phyloP scores from a whole-genome alignment of 768 basidiomycete genomes.

The Daedaleopsis nitida region DNA sequence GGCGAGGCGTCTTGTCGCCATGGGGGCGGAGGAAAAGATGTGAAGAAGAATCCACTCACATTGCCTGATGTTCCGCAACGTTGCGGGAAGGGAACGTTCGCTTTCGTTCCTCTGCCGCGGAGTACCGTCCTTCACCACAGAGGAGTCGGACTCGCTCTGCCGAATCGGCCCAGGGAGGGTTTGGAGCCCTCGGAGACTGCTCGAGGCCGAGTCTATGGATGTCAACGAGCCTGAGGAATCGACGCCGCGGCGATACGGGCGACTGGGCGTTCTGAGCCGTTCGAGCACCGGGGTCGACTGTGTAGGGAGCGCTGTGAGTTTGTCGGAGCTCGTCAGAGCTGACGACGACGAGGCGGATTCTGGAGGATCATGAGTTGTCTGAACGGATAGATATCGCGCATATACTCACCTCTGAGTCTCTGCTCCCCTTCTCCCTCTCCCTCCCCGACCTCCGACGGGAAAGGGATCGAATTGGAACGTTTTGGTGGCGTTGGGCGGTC shows the following conservation, averaged over 20 bases:
- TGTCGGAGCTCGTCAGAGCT: slow-evolving; percentile 46
- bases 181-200: slow-evolving; percentile 21
- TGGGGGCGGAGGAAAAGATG: background rate
- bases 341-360: slow-evolving; percentile 32
- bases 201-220: slow-evolving; percentile 34
- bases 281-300: slow-evolving; percentile 36
- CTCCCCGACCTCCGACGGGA: slow-evolving; percentile 10
- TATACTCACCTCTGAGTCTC: slow-evolving; percentile 7
- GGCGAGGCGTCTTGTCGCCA: background rate
- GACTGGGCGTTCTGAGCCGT: slow-evolving; percentile 36
- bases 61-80: slow-evolving; percentile 40
- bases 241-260: slow-evolving; percentile 35
- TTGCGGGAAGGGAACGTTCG: slow-evolving; percentile 46
- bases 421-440: background rate
- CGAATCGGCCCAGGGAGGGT: slow-evolving; percentile 20
- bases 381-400: too few relatives aligned
- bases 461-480: slow-evolving; percentile 20
- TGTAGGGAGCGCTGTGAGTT: slow-evolving; percentile 41
- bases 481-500: slow-evolving; percentile 1
- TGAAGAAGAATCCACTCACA: slow-evolving; percentile 29
- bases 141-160: slow-evolving; percentile 38
- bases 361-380: slow-evolving; percentile 1
- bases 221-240: slow-evolving; percentile 47
- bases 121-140: slow-evolving; percentile 40
- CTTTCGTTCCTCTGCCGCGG: slow-evolving; percentile 57